These are phyloP conservation scores for Prosopis cineraria DNA, from an alignment of 306 rosid species.

Conservation along the genomic window DNA sequence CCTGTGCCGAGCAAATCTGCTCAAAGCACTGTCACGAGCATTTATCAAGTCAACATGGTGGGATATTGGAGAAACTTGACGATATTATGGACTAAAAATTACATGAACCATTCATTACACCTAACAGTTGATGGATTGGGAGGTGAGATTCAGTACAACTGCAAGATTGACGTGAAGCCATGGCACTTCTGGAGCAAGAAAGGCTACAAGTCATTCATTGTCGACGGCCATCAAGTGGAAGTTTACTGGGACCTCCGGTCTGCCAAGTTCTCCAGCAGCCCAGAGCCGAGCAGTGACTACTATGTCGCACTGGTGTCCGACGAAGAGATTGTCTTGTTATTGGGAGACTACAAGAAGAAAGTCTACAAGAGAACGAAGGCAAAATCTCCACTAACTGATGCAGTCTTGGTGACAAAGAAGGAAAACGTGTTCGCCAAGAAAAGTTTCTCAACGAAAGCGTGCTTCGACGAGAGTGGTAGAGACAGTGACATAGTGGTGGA, in stretches of 20 bases:
- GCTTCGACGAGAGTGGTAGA: constrained; percentile 58
- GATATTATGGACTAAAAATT: constrained; percentile 71
- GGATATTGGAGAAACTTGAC: constrained; percentile 67
- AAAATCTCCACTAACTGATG: constrained; percentile 53
- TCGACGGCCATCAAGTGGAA: constrained; percentile 62
- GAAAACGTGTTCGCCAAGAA: constrained; percentile 86
- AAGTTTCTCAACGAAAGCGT: constrained; percentile 68
- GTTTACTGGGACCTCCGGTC: constrained; percentile 84
- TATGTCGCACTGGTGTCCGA: constrained; percentile 69
- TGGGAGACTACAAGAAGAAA: constrained; percentile 85
- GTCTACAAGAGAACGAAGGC: constrained; percentile 85
- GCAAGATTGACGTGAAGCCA: constrained; percentile 79
- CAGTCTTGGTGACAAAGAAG: constrained; percentile 54
- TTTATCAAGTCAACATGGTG: constrained; percentile 61
- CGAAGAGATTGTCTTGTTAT: constrained; percentile 70
- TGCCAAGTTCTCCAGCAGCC: constrained; percentile 57
- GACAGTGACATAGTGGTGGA: constrained; percentile 83
- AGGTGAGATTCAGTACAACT: constrained; percentile 56
- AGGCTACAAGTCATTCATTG: constrained; percentile 67
- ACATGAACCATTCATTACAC: constrained; percentile 65
- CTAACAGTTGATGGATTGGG: constrained; percentile 55
- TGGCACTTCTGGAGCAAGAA: constrained; percentile 91
- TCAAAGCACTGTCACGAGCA: constrained; percentile 79
- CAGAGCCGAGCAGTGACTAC: constrained; percentile 73
- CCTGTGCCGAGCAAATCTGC: constrained; percentile 59